Evolutionary conservation across 345 rosid genomes (phyloP).

Genomic region (Garcia nutans): DNA sequence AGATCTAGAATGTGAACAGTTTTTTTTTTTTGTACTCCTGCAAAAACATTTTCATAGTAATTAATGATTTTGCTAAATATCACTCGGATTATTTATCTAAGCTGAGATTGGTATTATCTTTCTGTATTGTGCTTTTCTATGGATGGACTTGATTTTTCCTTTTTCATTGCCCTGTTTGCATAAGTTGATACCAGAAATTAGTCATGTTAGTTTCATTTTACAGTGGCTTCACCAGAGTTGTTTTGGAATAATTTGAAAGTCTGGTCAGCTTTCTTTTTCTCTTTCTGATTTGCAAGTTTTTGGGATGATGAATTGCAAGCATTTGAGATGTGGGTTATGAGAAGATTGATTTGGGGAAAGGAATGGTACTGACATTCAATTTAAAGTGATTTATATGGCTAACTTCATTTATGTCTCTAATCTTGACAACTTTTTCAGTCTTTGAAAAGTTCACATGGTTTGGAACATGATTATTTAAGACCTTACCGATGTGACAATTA

Average conservation of each 20-base stretch:
- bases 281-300: background rate
- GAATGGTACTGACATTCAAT: background rate
- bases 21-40: background rate
- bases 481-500: background rate
- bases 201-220: background rate
- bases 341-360: background rate
- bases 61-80: background rate
- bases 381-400: background rate
- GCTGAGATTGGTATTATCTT: too few relatives aligned
- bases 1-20: background rate
- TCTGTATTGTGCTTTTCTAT: background rate
- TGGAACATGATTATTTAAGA: too few relatives aligned
- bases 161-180: background rate
- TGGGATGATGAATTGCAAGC: background rate
- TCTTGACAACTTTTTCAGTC: background rate
- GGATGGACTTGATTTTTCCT: background rate
- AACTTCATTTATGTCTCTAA: too few relatives aligned
- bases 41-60: background rate
- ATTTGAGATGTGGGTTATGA: background rate
- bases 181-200: background rate
- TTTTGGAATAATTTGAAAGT: background rate
- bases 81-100: too few relatives aligned
- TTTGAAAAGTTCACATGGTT: background rate
- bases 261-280: background rate
- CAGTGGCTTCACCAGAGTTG: background rate